Conservation (phyloP, 257 asterid species). For the Lantana camara region DNA sequence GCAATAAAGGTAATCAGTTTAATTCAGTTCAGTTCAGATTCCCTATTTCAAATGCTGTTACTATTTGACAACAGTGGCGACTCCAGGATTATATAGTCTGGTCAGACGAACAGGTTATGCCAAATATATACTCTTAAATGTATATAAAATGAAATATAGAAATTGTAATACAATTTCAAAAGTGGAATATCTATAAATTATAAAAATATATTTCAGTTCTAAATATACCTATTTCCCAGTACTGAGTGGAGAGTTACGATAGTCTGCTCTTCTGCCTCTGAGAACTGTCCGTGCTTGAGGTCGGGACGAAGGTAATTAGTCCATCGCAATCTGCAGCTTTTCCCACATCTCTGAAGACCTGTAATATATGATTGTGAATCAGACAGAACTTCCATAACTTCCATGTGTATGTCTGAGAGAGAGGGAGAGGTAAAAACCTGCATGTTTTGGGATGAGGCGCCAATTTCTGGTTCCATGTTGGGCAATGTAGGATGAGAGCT, state of each 20-base stretch:
- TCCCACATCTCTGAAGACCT: slow-evolving; percentile 93
- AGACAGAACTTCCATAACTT: too few relatives aligned
- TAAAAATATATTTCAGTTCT: too few relatives aligned
- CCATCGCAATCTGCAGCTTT: slow-evolving; percentile 94
- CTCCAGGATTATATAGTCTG: too few relatives aligned
- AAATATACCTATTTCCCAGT: slow-evolving; percentile 82
- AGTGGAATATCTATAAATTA: too few relatives aligned
- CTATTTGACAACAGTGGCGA: too few relatives aligned
- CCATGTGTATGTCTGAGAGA: too few relatives aligned
- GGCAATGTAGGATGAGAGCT: slow-evolving; percentile 77
- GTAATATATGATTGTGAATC: slow-evolving; percentile 4
- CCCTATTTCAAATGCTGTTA: too few relatives aligned
- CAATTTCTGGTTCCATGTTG: slow-evolving; percentile 89
- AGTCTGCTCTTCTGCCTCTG: slow-evolving; percentile 84
- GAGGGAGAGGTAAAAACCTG: slow-evolving; percentile 48
- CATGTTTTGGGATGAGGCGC: slow-evolving; percentile 98
- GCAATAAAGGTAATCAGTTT: background rate
- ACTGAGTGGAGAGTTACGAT: slow-evolving; percentile 92
- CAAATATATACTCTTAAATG: too few relatives aligned
- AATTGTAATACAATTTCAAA: too few relatives aligned
- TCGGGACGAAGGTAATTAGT: slow-evolving; percentile 97
- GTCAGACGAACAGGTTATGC: background rate
- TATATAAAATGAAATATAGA: too few relatives aligned
- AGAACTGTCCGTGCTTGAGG: slow-evolving; percentile 94
- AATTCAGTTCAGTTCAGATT: background rate